Base-by-base conservation (phyloP, 768 basidiomycete species). In the Omphalotus guepiniiformis region DNA sequence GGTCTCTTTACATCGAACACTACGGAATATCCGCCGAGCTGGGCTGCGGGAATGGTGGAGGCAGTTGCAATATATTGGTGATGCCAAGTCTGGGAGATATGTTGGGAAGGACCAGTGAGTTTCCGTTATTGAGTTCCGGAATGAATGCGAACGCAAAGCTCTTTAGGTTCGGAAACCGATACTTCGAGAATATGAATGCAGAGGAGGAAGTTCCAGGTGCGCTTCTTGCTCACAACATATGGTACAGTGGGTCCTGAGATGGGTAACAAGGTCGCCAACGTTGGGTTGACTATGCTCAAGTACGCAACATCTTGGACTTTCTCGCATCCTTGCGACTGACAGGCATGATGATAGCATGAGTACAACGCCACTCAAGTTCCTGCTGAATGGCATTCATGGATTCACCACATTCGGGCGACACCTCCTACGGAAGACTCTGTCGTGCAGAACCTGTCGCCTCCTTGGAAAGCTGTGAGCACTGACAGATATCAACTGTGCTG, bases 381-480 rank as follows among this genome's bases (percentile, higher is more conserved):
- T 13, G 80, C 94, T 1, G 93, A 95, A 67, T 97, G 95, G 95
- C 95, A 96, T 70, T 83, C 93, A 4, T 98, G 94, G 94, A 68
- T 97, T 29, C 75, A 78, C 8, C 93, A 96, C 61, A 96, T 95
- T 58, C 87, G 95, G 40, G 79, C 83, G 55, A 80, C 83, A 21
- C 78, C 92, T 4, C 95, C 95, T 1, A 70, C 75, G 1, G 73
- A 85, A 49, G 95, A 98, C 59, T 61, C 73, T 1, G 67, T 91
- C 21, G 70, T 95, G 65, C 78, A 85, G 58, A 78, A 72, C 49
- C 56, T 75, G 30, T 78, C 80, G 25, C 92, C 88, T 2, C 67
- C 83, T 0, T 98, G 94, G 94, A 76, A 89, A 63, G 79, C 81
- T 9, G 94, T 95, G 66, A 55, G 90, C 71, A 5, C 51, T 22